Evolutionary conservation across 1,284 basidiomycete species (phyloP), one percentile per base, ranked within the genome.

Genomic region (Mycena sp.): DNA sequence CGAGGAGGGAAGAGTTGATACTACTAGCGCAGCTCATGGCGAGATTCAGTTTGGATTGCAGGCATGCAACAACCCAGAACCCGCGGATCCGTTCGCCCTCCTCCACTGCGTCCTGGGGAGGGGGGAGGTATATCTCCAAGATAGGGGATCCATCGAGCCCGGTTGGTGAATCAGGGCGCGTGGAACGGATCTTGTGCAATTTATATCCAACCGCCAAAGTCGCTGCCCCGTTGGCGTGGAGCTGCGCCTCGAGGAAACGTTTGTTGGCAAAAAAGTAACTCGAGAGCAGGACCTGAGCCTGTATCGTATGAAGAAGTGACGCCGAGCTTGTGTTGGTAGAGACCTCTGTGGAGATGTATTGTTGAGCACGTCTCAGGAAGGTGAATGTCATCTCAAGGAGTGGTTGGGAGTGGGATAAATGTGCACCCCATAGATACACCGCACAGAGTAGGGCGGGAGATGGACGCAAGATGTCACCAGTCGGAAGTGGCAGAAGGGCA

Each of bases 401-500:
- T 1, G 55, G 17, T 30, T 44, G 23, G 16, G 26, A 4, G 11
- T 45, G 54, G 12, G 43, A 59, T 3, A 65, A 41, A 21, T 58
- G 52, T 3, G 58, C 63, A 26, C 63, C 63, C 58, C 58, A 65
- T n/a, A 65, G 28, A 28, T 57, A 52, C 23, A 45, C 54, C 1
- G 59, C 58, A 43, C 35, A 53, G n/a, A 65, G 54, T 6, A 65
- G 63, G 6, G 63, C 56, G 16, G 9, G 40, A 3, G 53, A 23
- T 17, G 63, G 63, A 4, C 63, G 57, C 28, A 49, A 7, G 28
- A 35, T 26, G 12, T 55, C 38, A 12, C 52, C 40, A 44, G 55
- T 51, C 16, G 30, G 35, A n/a, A 38, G 51, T 21, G 62, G 51
- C 4, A 29, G 19, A n/a, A 64, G 50, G 37, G 38, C 23, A 10